phyloP scores from a whole-genome alignment of 768 basidiomycete genomes.

The Hebeloma cylindrosporum region DNA sequence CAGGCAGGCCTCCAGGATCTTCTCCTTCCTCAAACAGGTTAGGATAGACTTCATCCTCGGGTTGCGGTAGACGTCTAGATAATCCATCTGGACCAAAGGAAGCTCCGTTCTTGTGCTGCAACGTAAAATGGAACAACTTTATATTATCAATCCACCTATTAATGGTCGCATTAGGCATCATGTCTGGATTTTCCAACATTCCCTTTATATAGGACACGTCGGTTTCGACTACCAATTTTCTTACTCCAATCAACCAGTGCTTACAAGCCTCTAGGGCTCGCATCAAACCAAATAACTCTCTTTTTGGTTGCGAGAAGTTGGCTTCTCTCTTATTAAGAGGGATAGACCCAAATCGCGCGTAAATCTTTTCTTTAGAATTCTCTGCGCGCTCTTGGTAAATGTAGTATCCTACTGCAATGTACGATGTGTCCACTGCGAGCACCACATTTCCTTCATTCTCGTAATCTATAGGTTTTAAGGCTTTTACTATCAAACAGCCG shows the following conservation, averaged over 20 bases:
- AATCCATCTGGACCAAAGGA: slow-evolving; percentile 31
- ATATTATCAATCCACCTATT: slow-evolving; percentile 24
- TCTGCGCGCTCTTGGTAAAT: slow-evolving; percentile 28
- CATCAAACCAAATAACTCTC: slow-evolving; percentile 36
- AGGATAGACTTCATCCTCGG: slow-evolving; percentile 20
- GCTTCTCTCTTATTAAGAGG: slow-evolving; percentile 33
- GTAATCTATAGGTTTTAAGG: slow-evolving; percentile 35
- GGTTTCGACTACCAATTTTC: slow-evolving; percentile 35
- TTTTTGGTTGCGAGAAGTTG: slow-evolving; percentile 31
- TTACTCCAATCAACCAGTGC: slow-evolving; percentile 28
- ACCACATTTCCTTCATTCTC: slow-evolving; percentile 24
- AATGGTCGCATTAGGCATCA: slow-evolving; percentile 28
- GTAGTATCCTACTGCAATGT: slow-evolving; percentile 33
- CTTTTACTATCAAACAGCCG: slow-evolving; percentile 21
- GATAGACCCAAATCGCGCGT: slow-evolving; percentile 35
- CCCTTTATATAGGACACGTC: slow-evolving; percentile 39
- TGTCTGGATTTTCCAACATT: slow-evolving; percentile 31
- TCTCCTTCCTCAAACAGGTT: slow-evolving; percentile 3
- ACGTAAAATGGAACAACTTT: slow-evolving; percentile 23
- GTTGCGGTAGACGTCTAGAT: slow-evolving; percentile 19
- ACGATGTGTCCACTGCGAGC: slow-evolving; percentile 37
- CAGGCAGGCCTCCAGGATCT: slow-evolving; percentile 22
- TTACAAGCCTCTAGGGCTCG: slow-evolving; percentile 22
- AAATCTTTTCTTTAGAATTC: slow-evolving; percentile 19
- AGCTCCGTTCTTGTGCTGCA: slow-evolving; percentile 28